Percentiles rank a stretch among this genome's conserved stretches.
Conservation (phyloP, 306 rosid genomes). For the Acacia acuminata region DNA sequence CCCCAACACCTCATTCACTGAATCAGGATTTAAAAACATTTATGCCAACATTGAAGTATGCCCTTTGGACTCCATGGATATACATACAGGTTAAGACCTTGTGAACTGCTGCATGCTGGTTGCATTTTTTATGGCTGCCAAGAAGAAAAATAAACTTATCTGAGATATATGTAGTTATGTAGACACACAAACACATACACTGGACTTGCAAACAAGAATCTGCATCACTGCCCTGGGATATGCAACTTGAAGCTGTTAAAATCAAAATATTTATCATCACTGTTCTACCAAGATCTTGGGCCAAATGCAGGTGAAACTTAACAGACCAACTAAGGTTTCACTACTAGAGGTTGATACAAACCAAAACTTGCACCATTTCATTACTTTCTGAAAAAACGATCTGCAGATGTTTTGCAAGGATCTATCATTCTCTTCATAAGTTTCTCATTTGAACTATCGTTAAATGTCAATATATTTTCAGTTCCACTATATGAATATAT, state of each 20-base stretch:
- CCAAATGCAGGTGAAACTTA: background rate
- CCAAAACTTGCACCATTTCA: background rate
- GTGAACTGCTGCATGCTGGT: constrained; percentile 20
- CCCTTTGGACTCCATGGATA: constrained; percentile 15
- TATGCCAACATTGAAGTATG: constrained; percentile 16
- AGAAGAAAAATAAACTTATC: constrained; percentile 4
- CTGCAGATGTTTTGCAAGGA: constrained; percentile 3
- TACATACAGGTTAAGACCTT: constrained; percentile 21
- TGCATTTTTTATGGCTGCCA: constrained; percentile 38
- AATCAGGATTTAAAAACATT: constrained; percentile 17
- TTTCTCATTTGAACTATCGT: background rate
- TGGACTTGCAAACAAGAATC: constrained; percentile 10
- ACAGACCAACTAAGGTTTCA: background rate
- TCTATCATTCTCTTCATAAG: constrained; percentile 1
- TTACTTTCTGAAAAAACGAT: background rate
- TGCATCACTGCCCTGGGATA: background rate
- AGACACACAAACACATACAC: background rate
- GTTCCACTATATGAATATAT: background rate
- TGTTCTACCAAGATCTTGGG: constrained; percentile 7
- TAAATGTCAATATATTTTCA: background rate
- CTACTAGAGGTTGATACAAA: background rate
- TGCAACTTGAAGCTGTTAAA: background rate
- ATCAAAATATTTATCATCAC: constrained; percentile 1
- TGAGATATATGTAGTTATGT: constrained; percentile 6
- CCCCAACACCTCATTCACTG: constrained; percentile 27